Evolutionary conservation across 1,284 basidiomycete species (phyloP).

Genomic region (Tetrapyrgos nigripes): DNA sequence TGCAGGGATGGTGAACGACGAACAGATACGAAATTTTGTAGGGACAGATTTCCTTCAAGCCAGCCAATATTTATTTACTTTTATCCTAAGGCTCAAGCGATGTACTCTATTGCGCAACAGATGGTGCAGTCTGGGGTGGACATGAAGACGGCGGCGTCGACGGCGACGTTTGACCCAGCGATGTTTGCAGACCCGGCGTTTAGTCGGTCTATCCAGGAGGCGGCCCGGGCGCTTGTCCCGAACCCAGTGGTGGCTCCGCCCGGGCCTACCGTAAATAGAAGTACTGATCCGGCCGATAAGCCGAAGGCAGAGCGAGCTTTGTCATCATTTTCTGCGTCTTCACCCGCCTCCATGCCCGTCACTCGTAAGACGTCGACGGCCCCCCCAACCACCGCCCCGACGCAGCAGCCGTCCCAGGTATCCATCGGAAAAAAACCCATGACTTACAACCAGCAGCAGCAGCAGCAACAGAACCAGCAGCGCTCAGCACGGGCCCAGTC

Average conservation of each 20-base stretch:
- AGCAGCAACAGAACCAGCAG: constrained; percentile 13
- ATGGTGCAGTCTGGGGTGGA: constrained; percentile 53
- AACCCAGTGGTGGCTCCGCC: constrained; percentile 33
- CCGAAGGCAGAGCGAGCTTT: neutral
- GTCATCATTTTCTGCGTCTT: constrained; percentile 11
- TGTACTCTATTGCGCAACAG: constrained; percentile 74
- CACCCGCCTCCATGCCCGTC: constrained; percentile 3
- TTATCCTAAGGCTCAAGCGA: constrained; percentile 52
- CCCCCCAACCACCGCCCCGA: neutral
- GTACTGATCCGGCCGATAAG: constrained; percentile 1
- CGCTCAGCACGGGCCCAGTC: constrained; percentile 16
- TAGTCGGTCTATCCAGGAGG: constrained; percentile 56
- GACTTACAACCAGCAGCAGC: constrained; percentile 25
- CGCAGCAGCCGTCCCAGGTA: constrained; percentile 17
- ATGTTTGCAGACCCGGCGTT: constrained; percentile 63
- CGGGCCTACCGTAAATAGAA: neutral
- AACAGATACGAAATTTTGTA: constrained; percentile 12
- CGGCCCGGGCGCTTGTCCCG: constrained; percentile 49
- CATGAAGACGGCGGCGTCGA: constrained; percentile 36
- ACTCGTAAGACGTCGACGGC: constrained; percentile 5
- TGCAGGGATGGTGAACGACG: neutral
- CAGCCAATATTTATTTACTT: neutral
- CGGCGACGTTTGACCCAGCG: constrained; percentile 57
- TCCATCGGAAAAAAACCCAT: constrained; percentile 21
- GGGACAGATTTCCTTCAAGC: neutral